Evolutionary conservation across 352 stramenopile genomes (phyloP).

Genomic region (Pythium pectinolyticum): DNA sequence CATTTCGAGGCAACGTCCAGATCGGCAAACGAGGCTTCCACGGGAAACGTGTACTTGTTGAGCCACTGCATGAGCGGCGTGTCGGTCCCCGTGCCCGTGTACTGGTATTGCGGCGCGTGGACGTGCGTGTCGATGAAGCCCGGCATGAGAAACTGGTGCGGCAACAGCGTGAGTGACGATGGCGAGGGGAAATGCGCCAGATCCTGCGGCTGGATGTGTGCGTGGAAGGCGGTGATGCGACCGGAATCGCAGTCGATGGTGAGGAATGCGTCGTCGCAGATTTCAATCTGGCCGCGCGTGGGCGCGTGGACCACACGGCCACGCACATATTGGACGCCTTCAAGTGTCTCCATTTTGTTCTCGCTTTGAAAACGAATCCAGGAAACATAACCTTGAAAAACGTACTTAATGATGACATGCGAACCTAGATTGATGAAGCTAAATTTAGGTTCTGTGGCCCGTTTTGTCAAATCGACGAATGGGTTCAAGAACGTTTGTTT

Average conservation of each 20-base stretch:
- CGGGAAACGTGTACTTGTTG: slow-evolving; percentile 89
- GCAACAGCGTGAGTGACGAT: slow-evolving; percentile 21
- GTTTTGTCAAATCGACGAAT: background rate
- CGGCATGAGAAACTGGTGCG: slow-evolving; percentile 75
- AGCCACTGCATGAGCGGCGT: slow-evolving; percentile 91
- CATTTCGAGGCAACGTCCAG: slow-evolving; percentile 44
- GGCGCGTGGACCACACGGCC: slow-evolving; percentile 50
- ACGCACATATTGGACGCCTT: slow-evolving; percentile 35
- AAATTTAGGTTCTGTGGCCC: no score
- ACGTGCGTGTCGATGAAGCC: slow-evolving; percentile 92
- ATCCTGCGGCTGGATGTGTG: slow-evolving; percentile 30
- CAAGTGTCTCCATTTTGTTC: background rate
- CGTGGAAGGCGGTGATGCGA: slow-evolving; percentile 46
- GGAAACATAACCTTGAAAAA: background rate
- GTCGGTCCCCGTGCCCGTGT: slow-evolving; percentile 88
- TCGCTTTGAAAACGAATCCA: background rate
- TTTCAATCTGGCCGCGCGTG: slow-evolving; percentile 33
- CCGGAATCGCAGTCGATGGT: slow-evolving; percentile 31
- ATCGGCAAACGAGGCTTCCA: slow-evolving; percentile 74
- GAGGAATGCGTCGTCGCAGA: slow-evolving; percentile 53
- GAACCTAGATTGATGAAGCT: background rate
- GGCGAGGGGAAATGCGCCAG: slow-evolving; percentile 14
- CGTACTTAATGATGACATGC: background rate
- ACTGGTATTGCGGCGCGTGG: slow-evolving; percentile 91
- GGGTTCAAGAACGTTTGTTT: background rate